Evolutionary conservation across 768 basidiomycete species (phyloP).

Genomic region (Arthromyces matolae): DNA sequence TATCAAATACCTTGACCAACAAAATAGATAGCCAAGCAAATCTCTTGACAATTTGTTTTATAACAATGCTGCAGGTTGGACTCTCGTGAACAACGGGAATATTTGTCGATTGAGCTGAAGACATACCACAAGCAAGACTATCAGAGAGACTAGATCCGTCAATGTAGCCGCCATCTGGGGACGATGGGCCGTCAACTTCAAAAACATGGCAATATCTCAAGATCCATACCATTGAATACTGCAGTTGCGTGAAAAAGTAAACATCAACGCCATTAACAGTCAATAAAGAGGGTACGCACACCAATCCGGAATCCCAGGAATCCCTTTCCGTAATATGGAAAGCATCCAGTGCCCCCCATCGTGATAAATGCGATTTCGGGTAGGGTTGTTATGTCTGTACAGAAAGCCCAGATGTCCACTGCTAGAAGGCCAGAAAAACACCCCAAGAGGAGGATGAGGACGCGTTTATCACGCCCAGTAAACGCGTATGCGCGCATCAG

Average conservation of each 20-base stretch:
- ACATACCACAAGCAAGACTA: slow-evolving; percentile 32
- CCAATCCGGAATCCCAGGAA: slow-evolving; percentile 30
- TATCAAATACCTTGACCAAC: slow-evolving; percentile 31
- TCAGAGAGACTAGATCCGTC: slow-evolving; percentile 37
- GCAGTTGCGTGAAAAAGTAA: not conserved
- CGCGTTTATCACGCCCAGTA: slow-evolving; percentile 28
- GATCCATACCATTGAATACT: slow-evolving; percentile 21
- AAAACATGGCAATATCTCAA: not conserved
- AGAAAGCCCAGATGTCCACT: slow-evolving; percentile 36
- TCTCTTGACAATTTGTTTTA: slow-evolving; percentile 23
- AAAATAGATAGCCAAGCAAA: slow-evolving; percentile 34
- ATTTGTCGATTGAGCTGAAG: no score
- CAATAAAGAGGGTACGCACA: slow-evolving; percentile 20
- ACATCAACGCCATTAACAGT: not conserved
- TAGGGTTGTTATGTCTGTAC: slow-evolving; percentile 19
- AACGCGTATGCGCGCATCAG: slow-evolving; percentile 43
- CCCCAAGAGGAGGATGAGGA: slow-evolving; percentile 27
- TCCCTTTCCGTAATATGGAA: slow-evolving; percentile 32
- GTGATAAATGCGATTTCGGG: slow-evolving; percentile 21
- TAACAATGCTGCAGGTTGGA: slow-evolving; percentile 23
- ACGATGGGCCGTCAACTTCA: not conserved
- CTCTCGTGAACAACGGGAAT: not conserved
- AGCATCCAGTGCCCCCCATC: slow-evolving; percentile 33
- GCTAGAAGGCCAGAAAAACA: slow-evolving; percentile 31
- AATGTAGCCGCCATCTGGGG: slow-evolving; percentile 29